Evolutionary conservation across 306 rosid genomes (phyloP).

Genomic region (Vicia faba): DNA sequence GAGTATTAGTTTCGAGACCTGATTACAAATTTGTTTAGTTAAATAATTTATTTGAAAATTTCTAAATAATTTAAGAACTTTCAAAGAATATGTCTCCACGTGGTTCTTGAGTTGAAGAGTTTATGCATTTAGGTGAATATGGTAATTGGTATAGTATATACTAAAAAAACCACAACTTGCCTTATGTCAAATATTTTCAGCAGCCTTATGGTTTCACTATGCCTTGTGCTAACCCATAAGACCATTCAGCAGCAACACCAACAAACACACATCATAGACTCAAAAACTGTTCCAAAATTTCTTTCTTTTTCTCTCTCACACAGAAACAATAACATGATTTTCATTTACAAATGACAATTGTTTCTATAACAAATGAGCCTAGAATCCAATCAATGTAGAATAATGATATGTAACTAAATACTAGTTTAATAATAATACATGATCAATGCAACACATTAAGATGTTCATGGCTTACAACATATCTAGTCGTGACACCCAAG

Average conservation of each 20-base stretch:
- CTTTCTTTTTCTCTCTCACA: background rate
- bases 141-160: too few relatives aligned
- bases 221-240: background rate
- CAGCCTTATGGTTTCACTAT: background rate
- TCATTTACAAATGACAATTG: too few relatives aligned
- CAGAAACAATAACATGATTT: background rate
- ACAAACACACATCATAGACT: background rate
- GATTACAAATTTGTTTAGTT: too few relatives aligned
- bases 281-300: background rate
- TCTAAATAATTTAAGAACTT: too few relatives aligned
- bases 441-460: conserved; percentile 13
- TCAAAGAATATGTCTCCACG: too few relatives aligned
- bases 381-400: conserved; percentile 24
- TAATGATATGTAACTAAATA: conserved; percentile 5
- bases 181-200: too few relatives aligned
- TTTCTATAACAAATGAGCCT: background rate
- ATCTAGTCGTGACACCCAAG: conserved; percentile 43
- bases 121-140: too few relatives aligned
- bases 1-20: too few relatives aligned
- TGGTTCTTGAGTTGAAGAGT: too few relatives aligned
- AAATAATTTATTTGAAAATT: too few relatives aligned
- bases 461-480: conserved; percentile 31
- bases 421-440: conserved; percentile 23
- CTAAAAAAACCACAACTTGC: too few relatives aligned
- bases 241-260: background rate